These are phyloP conservation scores for Avicennia marina DNA, from an alignment of 257 asterid species.

Conservation along the genomic window DNA sequence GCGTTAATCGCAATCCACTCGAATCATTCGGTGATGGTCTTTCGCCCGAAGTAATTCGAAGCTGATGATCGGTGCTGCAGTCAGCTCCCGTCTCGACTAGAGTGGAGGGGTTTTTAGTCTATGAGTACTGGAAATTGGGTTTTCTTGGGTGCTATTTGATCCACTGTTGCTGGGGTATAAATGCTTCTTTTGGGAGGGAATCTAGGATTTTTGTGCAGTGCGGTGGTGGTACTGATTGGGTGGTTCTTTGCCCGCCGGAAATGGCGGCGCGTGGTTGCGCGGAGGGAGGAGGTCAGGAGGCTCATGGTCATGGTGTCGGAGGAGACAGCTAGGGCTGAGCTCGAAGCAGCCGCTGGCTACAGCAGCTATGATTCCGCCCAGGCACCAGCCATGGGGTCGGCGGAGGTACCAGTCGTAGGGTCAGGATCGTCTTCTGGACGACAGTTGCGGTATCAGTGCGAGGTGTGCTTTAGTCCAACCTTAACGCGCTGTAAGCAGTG, in stretches of 20 bases:
- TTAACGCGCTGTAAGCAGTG: slow-evolving; percentile 71
- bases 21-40: background rate
- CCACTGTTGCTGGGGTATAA: slow-evolving; percentile 34
- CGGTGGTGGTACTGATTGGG: slow-evolving; percentile 37
- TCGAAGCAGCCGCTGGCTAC: slow-evolving; percentile 33
- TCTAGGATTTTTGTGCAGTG: slow-evolving; percentile 47
- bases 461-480: slow-evolving; percentile 58
- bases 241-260: slow-evolving; percentile 51
- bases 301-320: slow-evolving; percentile 56
- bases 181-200: slow-evolving; percentile 67
- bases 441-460: slow-evolving; percentile 54
- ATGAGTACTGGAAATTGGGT: slow-evolving; percentile 38
- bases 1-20: background rate
- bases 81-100: background rate
- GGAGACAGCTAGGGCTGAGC: slow-evolving; percentile 71
- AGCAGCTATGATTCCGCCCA: slow-evolving; percentile 16
- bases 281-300: slow-evolving; percentile 69
- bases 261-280: slow-evolving; percentile 52
- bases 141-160: slow-evolving; percentile 30
- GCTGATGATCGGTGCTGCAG: background rate
- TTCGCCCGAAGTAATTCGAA: background rate
- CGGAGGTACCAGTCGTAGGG: background rate
- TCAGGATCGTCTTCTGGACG: slow-evolving; percentile 17
- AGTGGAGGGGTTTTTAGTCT: slow-evolving; percentile 14
- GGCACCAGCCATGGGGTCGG: slow-evolving; percentile 19